Base-by-base conservation (phyloP, 2,329 filamentous ascomycete species). In the Colletotrichum sansevieriae region DNA sequence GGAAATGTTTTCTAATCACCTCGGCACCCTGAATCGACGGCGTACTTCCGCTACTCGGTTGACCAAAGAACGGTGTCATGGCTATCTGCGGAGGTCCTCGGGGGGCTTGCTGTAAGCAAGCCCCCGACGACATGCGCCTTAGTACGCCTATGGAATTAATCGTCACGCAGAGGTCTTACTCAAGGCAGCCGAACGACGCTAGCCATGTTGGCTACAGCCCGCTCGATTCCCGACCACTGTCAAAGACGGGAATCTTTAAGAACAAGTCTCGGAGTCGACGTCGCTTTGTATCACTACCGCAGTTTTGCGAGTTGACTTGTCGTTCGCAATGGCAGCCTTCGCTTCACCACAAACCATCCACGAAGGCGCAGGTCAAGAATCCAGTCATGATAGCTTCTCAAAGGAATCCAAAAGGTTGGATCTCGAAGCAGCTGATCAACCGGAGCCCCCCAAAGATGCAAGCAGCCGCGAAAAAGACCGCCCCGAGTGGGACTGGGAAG, bases 401-500 rank as follows among this genome's bases (percentile, higher is more conserved):
- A 6, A 41, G 0, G 39, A 57, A 11, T 37, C 49, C 1, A 20
- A 63, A 8, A 56, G 49, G 12, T 39, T 25, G 10, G 11, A 35
- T 1, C 20, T 15, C 1, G 9, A 20, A 2, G 7, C 29, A n/a
- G 18, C 12, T 3, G 29, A 22, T 15, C 2, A n/a, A 11, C 4
- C 22, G 3, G 4, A 20, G 3, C 8, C 39, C 0, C 10, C 15
- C 11, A 2, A 20, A 13, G 3, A 10, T 11, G 4, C 51, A 12
- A 13, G 3, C 7, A 33, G 35, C 2, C 8, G 7, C 12, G 12
- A 11, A 4, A 12, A 60, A 18, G 6, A 11, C 37, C 37, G 10
- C 37, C 37, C 37, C 9, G 10, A 11, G 9, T 56, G 58, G 70
- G 67, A 77, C 61, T 83, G 82, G 81, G 73, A 78, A 1, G 71